Base-by-base conservation (phyloP, 768 basidiomycete species). In the Symmetrospora coprosmae region DNA sequence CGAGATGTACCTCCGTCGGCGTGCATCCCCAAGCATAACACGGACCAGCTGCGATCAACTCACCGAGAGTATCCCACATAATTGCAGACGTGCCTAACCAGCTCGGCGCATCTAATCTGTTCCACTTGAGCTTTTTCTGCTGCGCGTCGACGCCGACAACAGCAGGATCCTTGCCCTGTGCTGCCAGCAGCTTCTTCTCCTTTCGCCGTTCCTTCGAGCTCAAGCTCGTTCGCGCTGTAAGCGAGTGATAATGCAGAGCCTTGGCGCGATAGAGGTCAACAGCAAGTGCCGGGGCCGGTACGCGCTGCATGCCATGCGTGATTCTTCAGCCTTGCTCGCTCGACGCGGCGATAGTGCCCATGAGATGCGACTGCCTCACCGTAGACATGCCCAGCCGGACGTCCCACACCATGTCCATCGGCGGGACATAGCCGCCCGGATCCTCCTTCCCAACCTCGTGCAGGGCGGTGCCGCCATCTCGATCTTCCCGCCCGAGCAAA, bases 321-420 rank as follows among this genome's bases (percentile, higher is more conserved):
- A 39, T 13, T 39, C 38, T 19, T 13, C 38, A 39, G 19, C 38
- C 14, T 39, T 39, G 13, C 13, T 19, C 38, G 13, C 38, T 39
- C 38, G 13, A 19, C 13, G 33, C 21, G 19, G 4, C 45, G 19
- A 31, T n/a, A 47, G n/a, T 7, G 33, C 9, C 13, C 13, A 23
- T 46, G 9, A 46, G 21, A 25, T 13, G 9, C 21, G 27, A 23
- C 21, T 11, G n/a, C n/a, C 49, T 50, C 19, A 50, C 49, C 6
- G 55, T 33, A 2, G 40, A 23, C 11, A 40, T 43, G 34, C 55
- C 55, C 23, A 8, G 46, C 3, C 55, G 55, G 7, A 58, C 31
- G 31, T 58, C 55, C 55, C 55, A 58, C 6, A 58, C 41, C 8
- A 28, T 25, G 31, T 58, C 55, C 43, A 45, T 31, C 2, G 55